phyloP scores from a whole-genome alignment of 2,329 filamentous ascomycete species.

The Fusarium piperis region DNA sequence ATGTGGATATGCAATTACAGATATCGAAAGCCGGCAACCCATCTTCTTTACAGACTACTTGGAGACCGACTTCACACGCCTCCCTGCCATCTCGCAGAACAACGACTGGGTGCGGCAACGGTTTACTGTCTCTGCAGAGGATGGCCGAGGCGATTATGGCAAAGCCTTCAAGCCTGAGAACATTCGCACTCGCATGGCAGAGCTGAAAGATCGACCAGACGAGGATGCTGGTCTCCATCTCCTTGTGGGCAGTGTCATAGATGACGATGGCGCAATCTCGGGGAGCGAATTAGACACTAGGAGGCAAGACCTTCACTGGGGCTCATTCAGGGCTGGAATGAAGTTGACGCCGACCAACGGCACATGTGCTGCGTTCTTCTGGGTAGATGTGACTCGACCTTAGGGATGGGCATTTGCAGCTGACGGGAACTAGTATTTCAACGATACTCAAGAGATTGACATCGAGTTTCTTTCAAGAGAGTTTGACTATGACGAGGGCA shows the following conservation, averaged over 20 bases:
- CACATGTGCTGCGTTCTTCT: conserved; percentile 84
- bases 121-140: conserved; percentile 70
- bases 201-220: conserved; percentile 41
- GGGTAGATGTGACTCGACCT: conserved; percentile 60
- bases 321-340: conserved; percentile 75
- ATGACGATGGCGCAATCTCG: conserved; percentile 62
- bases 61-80: conserved; percentile 76
- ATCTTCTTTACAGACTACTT: conserved; percentile 74
- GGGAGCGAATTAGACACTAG: conserved; percentile 71
- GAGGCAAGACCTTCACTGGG: conserved; percentile 72
- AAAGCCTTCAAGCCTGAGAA: conserved; percentile 70
- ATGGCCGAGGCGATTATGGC: conserved; percentile 70
- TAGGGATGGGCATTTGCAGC: not conserved
- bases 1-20: conserved; percentile 74
- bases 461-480: conserved; percentile 80
- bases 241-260: conserved; percentile 58
- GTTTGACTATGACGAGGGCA: conserved; percentile 60
- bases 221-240: conserved; percentile 64
- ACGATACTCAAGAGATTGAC: conserved; percentile 83
- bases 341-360: conserved; percentile 69
- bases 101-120: conserved; percentile 73
- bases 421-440: conserved; percentile 68
- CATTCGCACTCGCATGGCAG: conserved; percentile 55
- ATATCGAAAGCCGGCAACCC: conserved; percentile 49
- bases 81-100: conserved; percentile 58